These are phyloP conservation scores for Penicillium dipodomyicola DNA, from an alignment of 495 filamentous ascomycete species.

Conservation along the genomic window DNA sequence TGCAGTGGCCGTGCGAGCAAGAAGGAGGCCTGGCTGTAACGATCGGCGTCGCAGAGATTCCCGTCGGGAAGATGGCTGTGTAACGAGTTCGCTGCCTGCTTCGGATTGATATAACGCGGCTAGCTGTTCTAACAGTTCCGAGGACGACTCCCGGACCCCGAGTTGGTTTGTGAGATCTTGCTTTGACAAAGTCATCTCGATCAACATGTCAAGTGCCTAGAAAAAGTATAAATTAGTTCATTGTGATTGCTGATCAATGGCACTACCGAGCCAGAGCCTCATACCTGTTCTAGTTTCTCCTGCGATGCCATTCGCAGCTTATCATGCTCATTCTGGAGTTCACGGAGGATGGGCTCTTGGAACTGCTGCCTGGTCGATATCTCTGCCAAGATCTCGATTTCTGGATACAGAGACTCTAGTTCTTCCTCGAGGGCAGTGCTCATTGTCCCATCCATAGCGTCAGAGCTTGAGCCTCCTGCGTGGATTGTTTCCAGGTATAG, in stretches of 20 bases:
- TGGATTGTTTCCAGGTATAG: slow-evolving; percentile 39
- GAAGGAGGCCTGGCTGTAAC: slow-evolving; percentile 19
- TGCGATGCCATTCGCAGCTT: slow-evolving; percentile 32
- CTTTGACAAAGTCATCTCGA: slow-evolving; percentile 39
- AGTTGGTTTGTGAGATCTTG: slow-evolving; percentile 31
- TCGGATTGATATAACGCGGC: slow-evolving; percentile 35
- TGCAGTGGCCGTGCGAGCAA: slow-evolving; percentile 16
- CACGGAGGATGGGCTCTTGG: slow-evolving; percentile 52
- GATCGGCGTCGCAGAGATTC: slow-evolving; percentile 35
- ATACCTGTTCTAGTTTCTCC: slow-evolving; percentile 39
- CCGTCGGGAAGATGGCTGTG: slow-evolving; percentile 28
- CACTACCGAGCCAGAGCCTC: slow-evolving; percentile 3
- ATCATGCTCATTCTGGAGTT: slow-evolving; percentile 35
- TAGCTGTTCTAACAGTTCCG: slow-evolving; percentile 38
- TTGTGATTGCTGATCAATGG: background rate
- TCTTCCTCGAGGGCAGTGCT: slow-evolving; percentile 53
- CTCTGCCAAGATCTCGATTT: slow-evolving; percentile 60
- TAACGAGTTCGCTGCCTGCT: slow-evolving; percentile 22
- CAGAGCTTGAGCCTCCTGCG: background rate
- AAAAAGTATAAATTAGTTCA: slow-evolving; percentile 5
- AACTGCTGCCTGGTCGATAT: slow-evolving; percentile 62
- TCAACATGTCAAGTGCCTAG: slow-evolving; percentile 36
- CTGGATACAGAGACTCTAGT: slow-evolving; percentile 59
- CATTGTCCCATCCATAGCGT: slow-evolving; percentile 12
- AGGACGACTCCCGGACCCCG: slow-evolving; percentile 36